These are phyloP conservation scores for Pseudomassariella vexata DNA, from an alignment of 2,329 filamentous ascomycete species.

Conservation along the genomic window DNA sequence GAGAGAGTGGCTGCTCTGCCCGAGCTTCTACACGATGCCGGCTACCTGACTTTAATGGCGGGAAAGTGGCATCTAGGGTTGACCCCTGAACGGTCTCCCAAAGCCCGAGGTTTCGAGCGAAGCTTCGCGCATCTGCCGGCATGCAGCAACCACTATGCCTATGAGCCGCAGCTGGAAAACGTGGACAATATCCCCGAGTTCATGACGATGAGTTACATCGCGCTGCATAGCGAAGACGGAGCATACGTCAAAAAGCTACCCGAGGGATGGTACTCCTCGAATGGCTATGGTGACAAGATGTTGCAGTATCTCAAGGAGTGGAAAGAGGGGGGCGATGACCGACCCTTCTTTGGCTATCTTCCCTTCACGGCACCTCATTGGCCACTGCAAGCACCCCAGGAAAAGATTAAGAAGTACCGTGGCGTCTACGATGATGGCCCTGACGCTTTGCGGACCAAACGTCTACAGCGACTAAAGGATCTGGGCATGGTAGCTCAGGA, in stretches of 20 bases:
- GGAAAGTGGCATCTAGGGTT: conserved; percentile 61
- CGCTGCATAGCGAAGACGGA: conserved; percentile 30
- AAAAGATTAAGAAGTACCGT: conserved; percentile 39
- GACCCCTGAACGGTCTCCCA: conserved; percentile 49
- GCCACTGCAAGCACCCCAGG: conserved; percentile 43
- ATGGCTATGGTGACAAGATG: conserved; percentile 47
- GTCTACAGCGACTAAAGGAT: conserved; percentile 38
- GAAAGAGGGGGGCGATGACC: conserved; percentile 25
- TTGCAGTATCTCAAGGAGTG: conserved; percentile 44
- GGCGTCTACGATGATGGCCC: conserved; percentile 45
- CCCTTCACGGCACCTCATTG: conserved; percentile 47
- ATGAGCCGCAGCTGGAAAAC: conserved; percentile 35
- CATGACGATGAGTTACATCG: conserved; percentile 32
- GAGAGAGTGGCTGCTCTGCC: conserved; percentile 52
- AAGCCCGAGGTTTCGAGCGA: conserved; percentile 51
- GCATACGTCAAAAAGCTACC: conserved; percentile 27
- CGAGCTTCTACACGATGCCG: conserved; percentile 51
- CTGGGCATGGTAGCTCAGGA: conserved; percentile 48
- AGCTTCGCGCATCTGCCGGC: conserved; percentile 56
- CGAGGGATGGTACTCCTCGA: conserved; percentile 44
- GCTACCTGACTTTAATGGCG: conserved; percentile 55
- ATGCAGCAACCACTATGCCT: conserved; percentile 50
- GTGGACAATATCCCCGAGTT: conserved; percentile 33
- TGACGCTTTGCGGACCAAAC: conserved; percentile 34
- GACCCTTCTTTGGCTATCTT: conserved; percentile 41